Evolutionary conservation across 225 moss, liverwort and hornwort genomes (phyloP), one percentile per base, ranked within the genome.

Genomic region (Bryoerythrophyllum caledonicum): DNA sequence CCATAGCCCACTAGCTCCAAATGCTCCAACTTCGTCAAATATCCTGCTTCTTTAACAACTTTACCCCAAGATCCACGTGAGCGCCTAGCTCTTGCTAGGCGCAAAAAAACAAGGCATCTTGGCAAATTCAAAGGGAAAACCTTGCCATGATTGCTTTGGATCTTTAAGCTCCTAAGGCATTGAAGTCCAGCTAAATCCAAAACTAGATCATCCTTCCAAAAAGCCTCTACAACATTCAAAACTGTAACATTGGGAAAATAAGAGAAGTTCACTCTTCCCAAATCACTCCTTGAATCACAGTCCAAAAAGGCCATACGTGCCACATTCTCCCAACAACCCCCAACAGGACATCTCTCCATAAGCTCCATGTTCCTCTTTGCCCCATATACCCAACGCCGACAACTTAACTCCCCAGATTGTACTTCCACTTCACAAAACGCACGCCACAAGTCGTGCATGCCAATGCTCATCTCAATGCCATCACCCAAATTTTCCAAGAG

Each of bases 11-110:
- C 0, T 20, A 62, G 10, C n/a, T 20, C 4, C 9, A 62, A 10
- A 62, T n/a, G 4, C 4, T 62, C 10, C 37, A 62, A 5, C 21
- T 62, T n/a, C 3, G 20, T 37, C 8, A 62, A 2, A 62, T 21
- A 21, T 5, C 10, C 62, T 10, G 35, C 10, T 10, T n/a, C 10
- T n/a, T 37, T n/a, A 0, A 62, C 11, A 35, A 37, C 2, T 61
- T n/a, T 1, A 1, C n/a, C 7, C 1, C 8, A 35, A 35, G 16
- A 5, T 16, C 48, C 17, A 1, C 5, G 1, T 13, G 1, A 12
- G 0, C 3, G 1, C 44, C 0, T 4, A 48, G n/a, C 6, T 14
- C 0, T 0, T 5, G 1, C 16, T 5, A 48, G 0, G 16, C 17
- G 48, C 16, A 48, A 1, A 48, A 48, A 48, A 4, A 48, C 16